phyloP scores from a whole-genome alignment of 192 early-diverging fungal genomes.

The Neocallimastix lanati region DNA sequence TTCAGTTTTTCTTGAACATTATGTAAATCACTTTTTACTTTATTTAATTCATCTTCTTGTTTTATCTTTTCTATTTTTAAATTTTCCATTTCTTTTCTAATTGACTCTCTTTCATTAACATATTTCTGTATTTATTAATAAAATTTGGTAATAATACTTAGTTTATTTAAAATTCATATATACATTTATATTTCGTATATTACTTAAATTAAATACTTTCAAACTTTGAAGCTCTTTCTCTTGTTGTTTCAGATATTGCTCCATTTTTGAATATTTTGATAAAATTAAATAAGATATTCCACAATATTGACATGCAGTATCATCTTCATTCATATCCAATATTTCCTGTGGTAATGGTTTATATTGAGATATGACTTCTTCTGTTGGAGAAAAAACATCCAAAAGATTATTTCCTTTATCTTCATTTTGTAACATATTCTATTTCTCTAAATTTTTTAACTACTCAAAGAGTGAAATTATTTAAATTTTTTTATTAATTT shows the following conservation, averaged over 20 bases:
- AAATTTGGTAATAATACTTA: no score
- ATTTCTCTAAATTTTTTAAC: no score
- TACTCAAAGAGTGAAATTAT: no score
- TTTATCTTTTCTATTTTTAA: not conserved
- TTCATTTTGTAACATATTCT: not conserved
- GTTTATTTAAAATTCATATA: no score
- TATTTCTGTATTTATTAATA: no score
- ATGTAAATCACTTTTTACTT: not conserved
- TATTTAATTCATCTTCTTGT: not conserved
- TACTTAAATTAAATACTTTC: no score
- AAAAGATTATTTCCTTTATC: not conserved
- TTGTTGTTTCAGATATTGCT: conserved; percentile 13
- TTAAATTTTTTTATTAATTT: no score
- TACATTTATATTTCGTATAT: no score
- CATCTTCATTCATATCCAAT: conserved; percentile 14
- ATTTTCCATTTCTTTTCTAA: not conserved
- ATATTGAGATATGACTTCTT: conserved; percentile 1
- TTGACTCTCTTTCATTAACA: not conserved
- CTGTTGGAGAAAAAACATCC: not conserved
- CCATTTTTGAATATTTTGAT: conserved; percentile 24
- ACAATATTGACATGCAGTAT: conserved; percentile 35
- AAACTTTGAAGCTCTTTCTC: conserved; percentile 17
- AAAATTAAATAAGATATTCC: conserved; percentile 36
- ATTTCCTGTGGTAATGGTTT: conserved; percentile 26
- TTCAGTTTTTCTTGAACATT: not conserved